Evolutionary conservation across 2,329 filamentous ascomycete species (phyloP).

Genomic region (Chaetomium sp.): DNA sequence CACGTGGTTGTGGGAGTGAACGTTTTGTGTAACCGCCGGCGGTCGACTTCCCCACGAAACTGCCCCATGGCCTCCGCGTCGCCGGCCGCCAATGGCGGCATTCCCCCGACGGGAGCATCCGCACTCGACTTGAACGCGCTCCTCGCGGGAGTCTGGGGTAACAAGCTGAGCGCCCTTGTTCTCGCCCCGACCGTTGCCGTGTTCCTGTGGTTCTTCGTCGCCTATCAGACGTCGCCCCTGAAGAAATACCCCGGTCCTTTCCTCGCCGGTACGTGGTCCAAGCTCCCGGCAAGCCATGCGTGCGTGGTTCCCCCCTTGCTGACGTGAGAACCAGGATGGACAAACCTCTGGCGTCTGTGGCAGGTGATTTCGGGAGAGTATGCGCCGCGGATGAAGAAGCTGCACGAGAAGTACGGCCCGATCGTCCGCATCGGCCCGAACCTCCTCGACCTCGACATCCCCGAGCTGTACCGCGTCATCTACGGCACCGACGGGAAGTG

Average conservation of each 20-base stretch:
- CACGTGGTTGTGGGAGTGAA: neutral
- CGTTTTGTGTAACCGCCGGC: neutral
- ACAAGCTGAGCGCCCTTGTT: constrained; percentile 21
- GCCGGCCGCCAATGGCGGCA: constrained; percentile 17
- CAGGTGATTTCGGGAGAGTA: constrained; percentile 35
- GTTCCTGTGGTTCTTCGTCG: constrained; percentile 32
- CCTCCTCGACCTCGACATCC: constrained; percentile 55
- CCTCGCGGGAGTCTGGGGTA: constrained; percentile 13
- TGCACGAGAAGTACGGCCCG: constrained; percentile 45
- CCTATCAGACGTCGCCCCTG: constrained; percentile 38
- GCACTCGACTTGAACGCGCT: constrained; percentile 7
- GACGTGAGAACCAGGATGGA: constrained; percentile 37
- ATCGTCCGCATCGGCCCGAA: constrained; percentile 47
- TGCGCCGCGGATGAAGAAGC: constrained; percentile 37
- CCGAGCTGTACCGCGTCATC: constrained; percentile 49
- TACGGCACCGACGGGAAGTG: constrained; percentile 41
- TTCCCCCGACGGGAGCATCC: neutral
- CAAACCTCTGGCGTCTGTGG: constrained; percentile 42
- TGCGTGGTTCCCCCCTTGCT: neutral
- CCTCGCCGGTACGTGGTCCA: constrained; percentile 26
- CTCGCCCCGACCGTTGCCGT: constrained; percentile 25
- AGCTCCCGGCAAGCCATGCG: neutral
- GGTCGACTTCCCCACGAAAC: neutral
- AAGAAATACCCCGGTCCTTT: constrained; percentile 41
- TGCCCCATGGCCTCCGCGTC: constrained; percentile 23